Conservation (phyloP, 2,329 filamentous ascomycete species). For the Eutypa lata region DNA sequence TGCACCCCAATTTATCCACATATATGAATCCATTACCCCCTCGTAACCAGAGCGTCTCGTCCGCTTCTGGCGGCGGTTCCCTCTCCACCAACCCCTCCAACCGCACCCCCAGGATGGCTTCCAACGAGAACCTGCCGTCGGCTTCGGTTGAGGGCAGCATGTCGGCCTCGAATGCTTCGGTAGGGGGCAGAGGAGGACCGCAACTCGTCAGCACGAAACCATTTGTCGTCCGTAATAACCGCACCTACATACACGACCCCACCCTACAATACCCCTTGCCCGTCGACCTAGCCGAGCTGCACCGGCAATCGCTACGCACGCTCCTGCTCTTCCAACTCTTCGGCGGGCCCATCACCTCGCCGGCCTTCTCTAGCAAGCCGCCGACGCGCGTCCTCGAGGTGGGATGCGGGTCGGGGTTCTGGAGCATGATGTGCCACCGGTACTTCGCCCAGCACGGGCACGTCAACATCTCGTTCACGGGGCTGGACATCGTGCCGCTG, state of each 20-base stretch:
- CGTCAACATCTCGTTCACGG: conserved; percentile 71
- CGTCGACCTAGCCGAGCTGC: conserved; percentile 80
- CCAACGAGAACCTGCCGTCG: conserved; percentile 40
- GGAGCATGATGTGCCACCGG: conserved; percentile 84
- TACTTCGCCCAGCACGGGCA: conserved; percentile 70
- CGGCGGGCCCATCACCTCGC: conserved; percentile 74
- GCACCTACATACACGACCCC: conserved; percentile 76
- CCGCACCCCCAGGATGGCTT: conserved; percentile 45
- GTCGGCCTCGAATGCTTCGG: conserved; percentile 24
- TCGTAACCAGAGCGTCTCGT: conserved; percentile 45
- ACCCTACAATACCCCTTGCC: conserved; percentile 78
- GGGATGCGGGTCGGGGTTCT: conserved; percentile 83
- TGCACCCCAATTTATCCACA: conserved; percentile 8
- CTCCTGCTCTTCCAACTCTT: conserved; percentile 79
- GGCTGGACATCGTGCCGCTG: conserved; percentile 75
- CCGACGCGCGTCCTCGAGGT: conserved; percentile 80
- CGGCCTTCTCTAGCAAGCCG: conserved; percentile 61
- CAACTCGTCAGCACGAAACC: conserved; percentile 38
- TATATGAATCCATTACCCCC: conserved; percentile 31
- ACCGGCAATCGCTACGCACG: conserved; percentile 82
- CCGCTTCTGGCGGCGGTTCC: conserved; percentile 36
- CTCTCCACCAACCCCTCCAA: conserved; percentile 27
- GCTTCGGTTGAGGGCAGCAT: conserved; percentile 39
- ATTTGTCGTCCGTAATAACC: conserved; percentile 72
- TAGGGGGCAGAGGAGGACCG: conserved; percentile 20